Percentiles rank a stretch among this genome's conserved stretches.
phyloP scores from a whole-genome alignment of 2,329 filamentous ascomycete genomes.

The Diaporthe sp. region DNA sequence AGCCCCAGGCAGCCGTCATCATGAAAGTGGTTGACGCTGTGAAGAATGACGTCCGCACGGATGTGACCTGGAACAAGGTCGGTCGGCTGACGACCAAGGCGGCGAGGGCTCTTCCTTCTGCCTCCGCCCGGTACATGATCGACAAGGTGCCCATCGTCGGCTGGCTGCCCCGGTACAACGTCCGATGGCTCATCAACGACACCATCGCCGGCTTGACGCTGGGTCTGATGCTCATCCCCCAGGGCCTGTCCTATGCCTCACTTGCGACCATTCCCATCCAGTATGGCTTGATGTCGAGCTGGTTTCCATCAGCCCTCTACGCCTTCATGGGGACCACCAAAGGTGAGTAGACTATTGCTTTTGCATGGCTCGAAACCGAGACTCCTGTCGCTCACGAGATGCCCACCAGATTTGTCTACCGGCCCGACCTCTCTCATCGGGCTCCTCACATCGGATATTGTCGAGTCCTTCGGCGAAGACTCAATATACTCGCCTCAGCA shows the following conservation, averaged over 20 bases:
- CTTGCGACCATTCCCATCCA: constrained; percentile 73
- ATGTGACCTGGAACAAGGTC: constrained; percentile 54
- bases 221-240: constrained; percentile 72
- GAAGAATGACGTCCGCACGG: constrained; percentile 53
- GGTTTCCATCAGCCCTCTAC: constrained; percentile 70
- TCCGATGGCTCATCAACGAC: constrained; percentile 73
- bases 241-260: constrained; percentile 73
- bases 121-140: constrained; percentile 66
- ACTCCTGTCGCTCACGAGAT: constrained; percentile 1
- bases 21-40: constrained; percentile 45
- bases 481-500: constrained; percentile 62
- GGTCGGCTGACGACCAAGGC: constrained; percentile 48
- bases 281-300: constrained; percentile 71
- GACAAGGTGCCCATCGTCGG: constrained; percentile 74
- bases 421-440: constrained; percentile 76
- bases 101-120: constrained; percentile 62
- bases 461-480: constrained; percentile 64
- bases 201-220: constrained; percentile 72
- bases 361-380: not conserved
- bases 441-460: constrained; percentile 72
- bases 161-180: constrained; percentile 74
- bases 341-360: constrained; percentile 53
- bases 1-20: constrained; percentile 9
- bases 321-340: constrained; percentile 74
- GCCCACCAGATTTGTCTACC: constrained; percentile 66